phyloP scores from a whole-genome alignment of 2,329 filamentous ascomycete genomes.

The Alternaria ventricosa region DNA sequence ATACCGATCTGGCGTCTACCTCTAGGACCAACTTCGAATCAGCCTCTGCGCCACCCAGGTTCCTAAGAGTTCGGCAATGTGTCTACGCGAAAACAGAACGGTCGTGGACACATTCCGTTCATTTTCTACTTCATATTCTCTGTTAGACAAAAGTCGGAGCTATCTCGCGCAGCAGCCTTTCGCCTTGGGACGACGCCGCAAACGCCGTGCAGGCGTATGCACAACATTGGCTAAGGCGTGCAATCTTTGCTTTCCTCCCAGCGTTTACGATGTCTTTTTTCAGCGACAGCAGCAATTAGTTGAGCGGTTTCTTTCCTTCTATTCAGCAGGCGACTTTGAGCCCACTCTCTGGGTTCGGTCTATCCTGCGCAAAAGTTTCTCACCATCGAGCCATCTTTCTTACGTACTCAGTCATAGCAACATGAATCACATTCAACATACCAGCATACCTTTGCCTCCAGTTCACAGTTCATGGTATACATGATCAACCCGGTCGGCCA shows the following conservation, averaged over 20 bases:
- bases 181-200: neutral
- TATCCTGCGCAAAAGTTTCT: neutral
- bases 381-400: neutral
- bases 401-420: neutral
- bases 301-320: neutral
- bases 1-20: too few relatives aligned
- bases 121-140: neutral
- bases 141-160: neutral
- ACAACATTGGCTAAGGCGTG: rapidly evolving
- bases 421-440: neutral
- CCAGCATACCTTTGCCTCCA: neutral
- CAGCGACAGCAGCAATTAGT: neutral
- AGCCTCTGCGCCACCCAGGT: too few relatives aligned
- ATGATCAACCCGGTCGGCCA: neutral
- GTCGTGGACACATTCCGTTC: rapidly evolving
- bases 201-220: neutral
- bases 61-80: neutral
- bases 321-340: neutral
- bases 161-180: neutral
- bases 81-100: neutral
- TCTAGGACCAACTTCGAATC: neutral
- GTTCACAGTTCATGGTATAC: neutral
- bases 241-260: neutral
- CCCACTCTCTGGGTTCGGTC: neutral
- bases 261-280: neutral